Conservation (phyloP, 140 eudicot genomes). For the Anethum foeniculum region DNA sequence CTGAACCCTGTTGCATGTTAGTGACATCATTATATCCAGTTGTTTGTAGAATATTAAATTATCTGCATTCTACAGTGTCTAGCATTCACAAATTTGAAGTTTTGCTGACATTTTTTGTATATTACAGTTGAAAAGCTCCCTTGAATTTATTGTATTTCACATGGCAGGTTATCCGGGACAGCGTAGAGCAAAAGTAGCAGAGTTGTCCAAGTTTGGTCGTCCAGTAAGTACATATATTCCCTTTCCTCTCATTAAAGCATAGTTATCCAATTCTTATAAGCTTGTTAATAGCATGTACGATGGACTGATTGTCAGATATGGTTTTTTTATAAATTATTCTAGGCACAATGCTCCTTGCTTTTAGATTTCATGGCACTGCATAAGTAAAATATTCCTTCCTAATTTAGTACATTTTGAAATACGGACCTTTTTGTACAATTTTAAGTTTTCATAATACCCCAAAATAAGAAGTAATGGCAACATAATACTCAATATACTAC, state of each 20-base stretch:
- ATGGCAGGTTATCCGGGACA: slow-evolving; percentile 74
- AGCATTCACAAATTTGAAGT: background rate
- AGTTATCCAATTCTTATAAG: background rate
- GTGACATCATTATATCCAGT: background rate
- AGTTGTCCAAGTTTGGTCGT: slow-evolving; percentile 78
- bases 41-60: too few species aligned
- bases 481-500: background rate
- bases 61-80: background rate
- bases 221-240: slow-evolving; percentile 50
- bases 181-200: slow-evolving; percentile 67
- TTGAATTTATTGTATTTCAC: background rate
- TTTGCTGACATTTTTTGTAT: too few species aligned
- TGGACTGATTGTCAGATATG: background rate
- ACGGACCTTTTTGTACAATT: background rate
- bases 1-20: too few species aligned
- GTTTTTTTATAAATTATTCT: background rate
- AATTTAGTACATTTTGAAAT: background rate
- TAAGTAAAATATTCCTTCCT: background rate
- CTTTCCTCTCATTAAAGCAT: background rate
- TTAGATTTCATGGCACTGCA: background rate
- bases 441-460: background rate
- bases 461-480: background rate
- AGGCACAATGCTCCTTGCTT: too few species aligned
- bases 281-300: background rate
- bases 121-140: too few species aligned